These are phyloP conservation scores for Orobanche coerulescens DNA, from an alignment of 257 asterid species.

Conservation along the genomic window DNA sequence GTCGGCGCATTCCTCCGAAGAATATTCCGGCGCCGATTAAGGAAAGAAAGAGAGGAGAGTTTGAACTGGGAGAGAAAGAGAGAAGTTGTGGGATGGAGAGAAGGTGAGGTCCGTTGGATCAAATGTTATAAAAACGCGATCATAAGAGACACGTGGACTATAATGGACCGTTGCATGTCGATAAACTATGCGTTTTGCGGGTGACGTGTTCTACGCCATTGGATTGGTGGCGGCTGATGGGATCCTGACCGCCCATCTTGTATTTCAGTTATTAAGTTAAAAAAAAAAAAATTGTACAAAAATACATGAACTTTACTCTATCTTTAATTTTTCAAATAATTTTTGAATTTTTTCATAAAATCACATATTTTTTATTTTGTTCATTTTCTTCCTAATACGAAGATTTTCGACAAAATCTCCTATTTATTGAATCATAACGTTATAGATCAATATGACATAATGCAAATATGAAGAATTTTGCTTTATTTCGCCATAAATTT, in stretches of 20 bases:
- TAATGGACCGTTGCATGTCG: constrained; percentile 18
- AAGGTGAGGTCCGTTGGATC: constrained; percentile 28
- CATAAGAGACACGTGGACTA: constrained; percentile 19
- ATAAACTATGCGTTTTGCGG: constrained; percentile 12
- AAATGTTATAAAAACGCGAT: constrained; percentile 22
- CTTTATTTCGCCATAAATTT: too few species aligned
- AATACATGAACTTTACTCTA: too few species aligned
- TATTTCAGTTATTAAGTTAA: too few species aligned
- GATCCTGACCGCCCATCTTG: constrained; percentile 4
- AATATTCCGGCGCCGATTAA: constrained; percentile 11
- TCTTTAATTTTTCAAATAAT: too few species aligned
- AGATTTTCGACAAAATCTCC: too few species aligned
- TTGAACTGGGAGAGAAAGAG: not conserved
- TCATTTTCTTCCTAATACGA: too few species aligned
- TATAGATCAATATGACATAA: too few species aligned
- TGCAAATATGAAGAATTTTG: too few species aligned
- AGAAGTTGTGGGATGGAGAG: not conserved
- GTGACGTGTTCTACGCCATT: not conserved
- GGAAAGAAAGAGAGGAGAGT: not conserved
- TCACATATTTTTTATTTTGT: too few species aligned
- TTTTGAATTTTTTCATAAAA: too few species aligned
- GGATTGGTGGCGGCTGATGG: constrained; percentile 13
- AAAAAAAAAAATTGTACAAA: too few species aligned
- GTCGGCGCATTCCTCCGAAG: not conserved
- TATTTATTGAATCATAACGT: too few species aligned